Percentiles rank a stretch among this genome's conserved stretches.
phyloP scores from a whole-genome alignment of 495 filamentous ascomycete genomes.

The Elasticomyces elasticus region DNA sequence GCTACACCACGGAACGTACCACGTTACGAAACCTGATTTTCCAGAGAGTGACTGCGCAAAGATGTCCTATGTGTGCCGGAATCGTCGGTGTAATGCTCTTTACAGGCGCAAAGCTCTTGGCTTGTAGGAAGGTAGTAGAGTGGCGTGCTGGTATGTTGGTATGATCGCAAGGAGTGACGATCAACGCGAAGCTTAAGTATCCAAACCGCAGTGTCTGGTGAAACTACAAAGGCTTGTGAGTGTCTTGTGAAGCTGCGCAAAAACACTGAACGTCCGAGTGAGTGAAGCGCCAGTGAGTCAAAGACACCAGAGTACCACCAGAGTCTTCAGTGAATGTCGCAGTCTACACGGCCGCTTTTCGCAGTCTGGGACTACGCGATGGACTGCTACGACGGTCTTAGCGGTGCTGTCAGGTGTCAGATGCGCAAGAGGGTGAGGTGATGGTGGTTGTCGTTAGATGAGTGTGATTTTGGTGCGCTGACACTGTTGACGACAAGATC shows the following conservation, averaged over 20 bases:
- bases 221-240: too few species aligned
- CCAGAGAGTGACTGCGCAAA: background rate
- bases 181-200: background rate
- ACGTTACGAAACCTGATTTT: background rate
- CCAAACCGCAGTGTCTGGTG: background rate
- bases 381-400: background rate
- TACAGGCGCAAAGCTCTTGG: background rate
- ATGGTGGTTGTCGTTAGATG: background rate
- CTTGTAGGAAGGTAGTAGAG: background rate
- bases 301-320: background rate
- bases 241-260: too few species aligned
- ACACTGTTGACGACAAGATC: too few species aligned
- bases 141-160: background rate
- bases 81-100: background rate
- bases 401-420: background rate
- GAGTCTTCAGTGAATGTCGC: background rate
- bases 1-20: background rate
- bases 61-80: background rate
- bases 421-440: background rate
- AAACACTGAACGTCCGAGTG: background rate
- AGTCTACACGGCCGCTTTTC: background rate
- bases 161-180: background rate
- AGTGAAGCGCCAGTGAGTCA: background rate
- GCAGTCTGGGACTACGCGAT: background rate
- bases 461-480: background rate